Base-by-base conservation (phyloP, 257 asterid species). In the Forsythia suspensa region DNA sequence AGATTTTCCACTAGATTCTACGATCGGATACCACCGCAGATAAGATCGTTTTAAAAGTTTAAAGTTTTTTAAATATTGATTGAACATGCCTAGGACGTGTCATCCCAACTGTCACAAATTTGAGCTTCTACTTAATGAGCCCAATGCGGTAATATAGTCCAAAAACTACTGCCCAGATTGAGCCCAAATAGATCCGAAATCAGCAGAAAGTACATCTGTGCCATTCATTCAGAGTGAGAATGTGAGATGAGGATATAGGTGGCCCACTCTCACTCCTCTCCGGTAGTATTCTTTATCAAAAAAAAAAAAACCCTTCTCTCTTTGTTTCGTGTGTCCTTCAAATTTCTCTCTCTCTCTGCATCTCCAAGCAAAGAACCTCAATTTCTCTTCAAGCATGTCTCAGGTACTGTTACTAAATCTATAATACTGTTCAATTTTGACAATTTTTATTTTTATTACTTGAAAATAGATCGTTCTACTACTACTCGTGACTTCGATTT, bases 151-250 rank as follows among this genome's bases (percentile, higher is more conserved):
- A 76, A 81, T 40, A 68, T 40, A 68, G 5, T 63, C 3, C 7
- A 55, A 2, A 68, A 61, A 48, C 6, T 48, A 48, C 1, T 12
- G n/a, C 4, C 57, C 1, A 2, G 57, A 48, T 13, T 48, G 57
- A 48, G 46, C 41, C 86, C 76, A 80, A 70, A 72, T n/a, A 59
- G 36, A 59, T 59, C 67, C 34, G 79, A 79, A 77, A 80, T 70
- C 79, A 57, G 16, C 67, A 72, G 85, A 74, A 84, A 86, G 75
- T 82, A 74, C 71, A 86, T 84, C 85, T 79, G 78, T 46, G 80
- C 89, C 88, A 72, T 85, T 87, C 90, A 46, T 84, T 74, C 44
- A 38, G 80, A 76, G 75, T 68, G 82, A n/a, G n/a, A n/a, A n/a
- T n/a, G n/a, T n/a, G n/a, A 69, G 82, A 67, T 65, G 77, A 80